Percentiles rank a stretch among this genome's conserved stretches.
Conservation (phyloP, 768 basidiomycete species). For the Naganishia friedmannii region DNA sequence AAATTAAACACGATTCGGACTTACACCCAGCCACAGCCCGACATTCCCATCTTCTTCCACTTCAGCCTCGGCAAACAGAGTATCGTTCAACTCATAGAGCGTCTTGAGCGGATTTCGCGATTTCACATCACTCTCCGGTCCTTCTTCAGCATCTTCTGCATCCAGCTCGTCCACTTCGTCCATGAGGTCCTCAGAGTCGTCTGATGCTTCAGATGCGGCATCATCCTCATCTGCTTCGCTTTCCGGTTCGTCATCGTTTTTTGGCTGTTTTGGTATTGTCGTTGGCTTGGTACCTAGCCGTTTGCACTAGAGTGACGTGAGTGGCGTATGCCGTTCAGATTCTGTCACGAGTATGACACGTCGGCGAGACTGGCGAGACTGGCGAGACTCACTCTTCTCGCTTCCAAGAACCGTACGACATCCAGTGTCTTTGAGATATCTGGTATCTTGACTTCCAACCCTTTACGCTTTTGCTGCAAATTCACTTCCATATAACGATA, state of each 20-base stretch:
- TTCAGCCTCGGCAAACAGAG: conserved; percentile 86
- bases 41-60: conserved; percentile 83
- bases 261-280: conserved; percentile 19
- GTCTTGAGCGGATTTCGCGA: conserved; percentile 61
- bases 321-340: no score
- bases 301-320: conserved; percentile 24
- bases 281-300: conserved; percentile 30
- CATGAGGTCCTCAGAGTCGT: conserved; percentile 46
- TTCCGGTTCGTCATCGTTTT: not conserved
- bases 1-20: conserved; percentile 40
- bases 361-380: no score
- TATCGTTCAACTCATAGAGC: conserved; percentile 93
- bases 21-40: conserved; percentile 91
- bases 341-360: no score
- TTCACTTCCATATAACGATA: conserved; percentile 97
- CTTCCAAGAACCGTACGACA: conserved; percentile 79
- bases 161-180: conserved; percentile 44
- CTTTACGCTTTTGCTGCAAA: conserved; percentile 69
- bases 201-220: conserved; percentile 53
- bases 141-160: conserved; percentile 48
- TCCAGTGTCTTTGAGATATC: conserved; percentile 88
- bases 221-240: conserved; percentile 27
- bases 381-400: conserved; percentile 61
- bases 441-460: conserved; percentile 89
- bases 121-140: conserved; percentile 42